Evolutionary conservation across 306 rosid genomes (phyloP).

Genomic region (Ormosia semicastrata): DNA sequence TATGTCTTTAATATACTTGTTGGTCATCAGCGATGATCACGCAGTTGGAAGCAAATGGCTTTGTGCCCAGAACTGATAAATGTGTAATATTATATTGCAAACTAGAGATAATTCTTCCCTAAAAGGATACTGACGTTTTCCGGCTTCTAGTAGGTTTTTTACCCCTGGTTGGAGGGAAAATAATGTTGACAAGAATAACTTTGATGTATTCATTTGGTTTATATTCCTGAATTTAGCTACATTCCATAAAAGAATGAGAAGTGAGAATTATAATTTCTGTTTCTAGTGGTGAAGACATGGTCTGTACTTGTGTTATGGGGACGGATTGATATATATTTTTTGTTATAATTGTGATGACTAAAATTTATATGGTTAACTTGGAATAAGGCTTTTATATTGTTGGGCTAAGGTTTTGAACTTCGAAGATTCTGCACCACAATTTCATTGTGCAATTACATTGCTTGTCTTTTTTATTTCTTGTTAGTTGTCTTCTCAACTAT

Average conservation of each 20-base stretch:
- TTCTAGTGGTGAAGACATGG: not conserved
- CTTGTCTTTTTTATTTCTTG: not conserved
- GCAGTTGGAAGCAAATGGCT: not conserved
- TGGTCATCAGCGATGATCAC: conserved; percentile 3
- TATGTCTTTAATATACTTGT: not conserved
- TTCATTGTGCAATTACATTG: not conserved
- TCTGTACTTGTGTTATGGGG: not conserved
- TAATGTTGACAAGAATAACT: not conserved
- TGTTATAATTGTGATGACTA: not conserved
- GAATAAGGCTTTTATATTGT: not conserved
- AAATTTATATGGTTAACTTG: not conserved
- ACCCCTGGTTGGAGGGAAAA: not conserved
- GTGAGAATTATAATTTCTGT: not conserved
- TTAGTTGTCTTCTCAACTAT: conserved; percentile 7
- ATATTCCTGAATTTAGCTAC: not conserved
- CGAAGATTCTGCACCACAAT: not conserved
- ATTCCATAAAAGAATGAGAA: not conserved
- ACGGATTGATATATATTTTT: not conserved
- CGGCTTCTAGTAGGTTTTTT: not conserved
- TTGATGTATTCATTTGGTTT: not conserved
- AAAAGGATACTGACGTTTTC: not conserved
- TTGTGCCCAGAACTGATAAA: not conserved
- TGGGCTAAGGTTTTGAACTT: not conserved
- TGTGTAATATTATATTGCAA: not conserved
- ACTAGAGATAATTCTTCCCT: not conserved